phyloP scores from a whole-genome alignment of 768 basidiomycete genomes.

The Boletus reticulatus region DNA sequence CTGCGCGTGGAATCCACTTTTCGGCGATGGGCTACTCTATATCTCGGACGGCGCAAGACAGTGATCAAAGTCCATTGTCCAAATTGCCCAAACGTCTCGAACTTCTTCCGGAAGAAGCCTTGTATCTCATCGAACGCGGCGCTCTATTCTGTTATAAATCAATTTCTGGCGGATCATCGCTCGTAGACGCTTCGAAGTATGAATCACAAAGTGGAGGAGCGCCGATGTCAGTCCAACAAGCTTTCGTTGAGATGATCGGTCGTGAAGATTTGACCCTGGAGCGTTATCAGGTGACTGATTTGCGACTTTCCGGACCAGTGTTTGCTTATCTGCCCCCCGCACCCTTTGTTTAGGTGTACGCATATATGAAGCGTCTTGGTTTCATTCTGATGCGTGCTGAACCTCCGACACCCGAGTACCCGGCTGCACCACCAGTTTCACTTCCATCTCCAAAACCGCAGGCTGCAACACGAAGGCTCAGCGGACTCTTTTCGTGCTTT shows the following conservation, averaged over 20 bases:
- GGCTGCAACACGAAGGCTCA: not conserved
- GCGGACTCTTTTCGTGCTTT: slow-evolving; percentile 11
- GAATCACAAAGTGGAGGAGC: slow-evolving; percentile 50
- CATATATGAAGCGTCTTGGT: slow-evolving; percentile 89
- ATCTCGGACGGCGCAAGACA: slow-evolving; percentile 41
- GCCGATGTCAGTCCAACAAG: slow-evolving; percentile 92
- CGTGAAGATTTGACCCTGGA: slow-evolving; percentile 76
- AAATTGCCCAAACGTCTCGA: slow-evolving; percentile 70
- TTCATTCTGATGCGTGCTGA: slow-evolving; percentile 82
- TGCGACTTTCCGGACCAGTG: slow-evolving; percentile 4
- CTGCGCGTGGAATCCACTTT: slow-evolving; percentile 83
- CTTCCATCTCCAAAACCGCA: slow-evolving; percentile 6
- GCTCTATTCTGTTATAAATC: slow-evolving; percentile 82
- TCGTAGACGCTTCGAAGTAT: slow-evolving; percentile 7
- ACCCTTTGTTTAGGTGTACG: slow-evolving; percentile 65
- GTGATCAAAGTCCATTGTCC: slow-evolving; percentile 9
- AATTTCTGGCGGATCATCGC: slow-evolving; percentile 26
- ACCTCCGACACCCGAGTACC: slow-evolving; percentile 55
- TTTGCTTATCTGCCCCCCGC: not conserved
- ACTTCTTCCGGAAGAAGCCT: slow-evolving; percentile 90
- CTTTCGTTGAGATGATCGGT: slow-evolving; percentile 83
- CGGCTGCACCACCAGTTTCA: slow-evolving; percentile 39
- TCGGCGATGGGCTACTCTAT: slow-evolving; percentile 77
- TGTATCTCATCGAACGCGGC: slow-evolving; percentile 92
- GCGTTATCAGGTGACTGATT: slow-evolving; percentile 69